Conservation (phyloP, 768 basidiomycete species). For the Leccinum subtestaceum region DNA sequence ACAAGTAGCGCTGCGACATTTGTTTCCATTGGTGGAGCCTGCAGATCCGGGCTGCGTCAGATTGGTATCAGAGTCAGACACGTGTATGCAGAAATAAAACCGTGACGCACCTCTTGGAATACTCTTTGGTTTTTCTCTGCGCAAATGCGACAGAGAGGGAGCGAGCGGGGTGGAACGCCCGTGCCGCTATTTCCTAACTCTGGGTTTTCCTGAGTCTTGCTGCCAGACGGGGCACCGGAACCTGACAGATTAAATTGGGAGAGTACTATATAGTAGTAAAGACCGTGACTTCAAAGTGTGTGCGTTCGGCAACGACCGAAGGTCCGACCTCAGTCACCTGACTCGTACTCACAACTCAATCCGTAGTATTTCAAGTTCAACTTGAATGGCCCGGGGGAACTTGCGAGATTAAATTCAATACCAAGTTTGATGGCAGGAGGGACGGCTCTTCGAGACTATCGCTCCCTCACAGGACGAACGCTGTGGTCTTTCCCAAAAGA, state of each 20-base stretch:
- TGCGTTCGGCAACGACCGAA: too few relatives aligned
- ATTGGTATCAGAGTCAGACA: constrained; percentile 27
- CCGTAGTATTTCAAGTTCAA: too few relatives aligned
- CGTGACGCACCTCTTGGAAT: constrained; percentile 62
- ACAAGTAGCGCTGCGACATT: constrained; percentile 91
- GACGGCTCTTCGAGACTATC: constrained; percentile 79
- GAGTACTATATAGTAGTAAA: too few relatives aligned
- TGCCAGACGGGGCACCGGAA: too few relatives aligned
- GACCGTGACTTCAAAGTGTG: too few relatives aligned
- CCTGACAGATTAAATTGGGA: too few relatives aligned
- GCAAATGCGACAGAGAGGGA: constrained; percentile 49
- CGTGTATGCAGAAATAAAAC: constrained; percentile 23
- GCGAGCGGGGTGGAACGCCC: too few relatives aligned
- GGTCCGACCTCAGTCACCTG: too few relatives aligned
- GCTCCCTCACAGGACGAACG: constrained; percentile 72
- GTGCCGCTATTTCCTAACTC: too few relatives aligned
- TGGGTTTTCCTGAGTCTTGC: too few relatives aligned
- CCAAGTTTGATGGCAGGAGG: constrained; percentile 75
- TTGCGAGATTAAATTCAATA: constrained; percentile 39
- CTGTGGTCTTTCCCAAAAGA: constrained; percentile 55
- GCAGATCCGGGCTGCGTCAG: constrained; percentile 73
- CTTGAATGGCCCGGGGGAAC: too few relatives aligned
- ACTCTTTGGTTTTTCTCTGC: constrained; percentile 76
- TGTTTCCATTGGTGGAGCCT: constrained; percentile 79
- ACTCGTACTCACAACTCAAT: too few relatives aligned